Percentiles rank a stretch among this genome's conserved stretches.
Conservation (phyloP, 2,329 filamentous ascomycete genomes). For the Xylaria sp. region DNA sequence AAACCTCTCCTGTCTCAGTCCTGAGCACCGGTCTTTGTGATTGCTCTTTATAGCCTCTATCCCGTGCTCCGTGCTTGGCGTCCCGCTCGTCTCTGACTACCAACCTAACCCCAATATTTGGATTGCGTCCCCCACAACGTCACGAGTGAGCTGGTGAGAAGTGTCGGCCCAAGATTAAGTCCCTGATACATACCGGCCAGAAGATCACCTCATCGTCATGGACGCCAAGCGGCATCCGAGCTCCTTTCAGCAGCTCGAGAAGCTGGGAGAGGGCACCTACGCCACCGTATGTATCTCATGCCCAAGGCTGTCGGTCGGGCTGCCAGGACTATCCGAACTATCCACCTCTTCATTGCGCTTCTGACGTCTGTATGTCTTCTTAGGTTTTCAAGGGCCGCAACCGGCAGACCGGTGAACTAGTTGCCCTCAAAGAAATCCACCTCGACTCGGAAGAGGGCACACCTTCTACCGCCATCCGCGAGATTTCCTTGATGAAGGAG, state of each 20-base stretch:
- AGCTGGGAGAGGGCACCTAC: constrained; percentile 98
- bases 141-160: background rate
- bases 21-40: background rate
- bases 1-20: background rate
- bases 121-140: background rate
- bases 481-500: constrained; percentile 99
- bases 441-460: constrained; percentile 98
- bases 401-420: constrained; percentile 93
- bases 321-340: too few relatives aligned
- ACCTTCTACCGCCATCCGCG: constrained; percentile 94
- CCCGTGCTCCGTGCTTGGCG: constrained; percentile 1
- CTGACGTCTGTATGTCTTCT: constrained; percentile 11
- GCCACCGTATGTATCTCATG: constrained; percentile 76
- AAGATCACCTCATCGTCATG: constrained; percentile 63
- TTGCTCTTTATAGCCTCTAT: too few relatives aligned
- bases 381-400: constrained; percentile 99
- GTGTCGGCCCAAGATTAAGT: background rate
- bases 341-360: constrained; percentile 39
- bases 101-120: background rate
- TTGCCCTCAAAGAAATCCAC: constrained; percentile 98
- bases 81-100: background rate
- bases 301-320: background rate
- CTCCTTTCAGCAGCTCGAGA: constrained; percentile 99
- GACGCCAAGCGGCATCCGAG: constrained; percentile 92
- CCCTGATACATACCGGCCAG: background rate